Evolutionary conservation across 2,329 filamentous ascomycete species (phyloP).

Genomic region (Zarea fungicola): DNA sequence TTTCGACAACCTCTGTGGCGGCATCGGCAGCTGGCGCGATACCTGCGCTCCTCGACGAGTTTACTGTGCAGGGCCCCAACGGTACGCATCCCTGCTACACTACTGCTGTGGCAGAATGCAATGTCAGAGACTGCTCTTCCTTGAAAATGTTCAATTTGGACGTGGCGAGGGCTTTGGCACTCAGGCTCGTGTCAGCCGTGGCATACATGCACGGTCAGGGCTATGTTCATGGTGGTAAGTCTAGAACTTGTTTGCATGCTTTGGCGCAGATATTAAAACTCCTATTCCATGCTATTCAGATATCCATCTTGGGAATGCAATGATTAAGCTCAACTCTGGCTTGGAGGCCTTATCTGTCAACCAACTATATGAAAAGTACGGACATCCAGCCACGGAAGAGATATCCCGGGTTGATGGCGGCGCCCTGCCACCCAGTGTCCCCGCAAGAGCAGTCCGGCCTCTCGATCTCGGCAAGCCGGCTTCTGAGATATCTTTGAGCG

Average conservation of each 20-base stretch:
- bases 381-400: slow-evolving; percentile 23
- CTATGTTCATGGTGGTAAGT: slow-evolving; percentile 24
- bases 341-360: slow-evolving; percentile 24
- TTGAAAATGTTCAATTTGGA: slow-evolving; percentile 16
- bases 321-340: slow-evolving; percentile 12
- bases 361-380: slow-evolving; percentile 27
- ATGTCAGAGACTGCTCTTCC: slow-evolving; percentile 14
- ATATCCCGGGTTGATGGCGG: slow-evolving; percentile 20
- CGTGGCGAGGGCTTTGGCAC: slow-evolving; percentile 17
- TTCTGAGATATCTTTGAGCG: slow-evolving; percentile 23
- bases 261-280: slow-evolving; percentile 12
- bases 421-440: slow-evolving; percentile 22
- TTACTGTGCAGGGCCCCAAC: slow-evolving; percentile 18
- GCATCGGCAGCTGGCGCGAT: background rate
- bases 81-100: slow-evolving; percentile 19
- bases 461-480: slow-evolving; percentile 24
- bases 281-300: slow-evolving; percentile 14
- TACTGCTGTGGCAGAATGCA: slow-evolving; percentile 19
- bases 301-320: slow-evolving; percentile 24
- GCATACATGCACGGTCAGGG: slow-evolving; percentile 21
- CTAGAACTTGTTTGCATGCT: slow-evolving; percentile 26
- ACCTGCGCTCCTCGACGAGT: slow-evolving; percentile 17
- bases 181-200: slow-evolving; percentile 21
- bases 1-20: background rate
- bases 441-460: slow-evolving; percentile 20